Evolutionary conservation across 208 protist genomes (phyloP).

Genomic region (Cochliopodium minus): DNA sequence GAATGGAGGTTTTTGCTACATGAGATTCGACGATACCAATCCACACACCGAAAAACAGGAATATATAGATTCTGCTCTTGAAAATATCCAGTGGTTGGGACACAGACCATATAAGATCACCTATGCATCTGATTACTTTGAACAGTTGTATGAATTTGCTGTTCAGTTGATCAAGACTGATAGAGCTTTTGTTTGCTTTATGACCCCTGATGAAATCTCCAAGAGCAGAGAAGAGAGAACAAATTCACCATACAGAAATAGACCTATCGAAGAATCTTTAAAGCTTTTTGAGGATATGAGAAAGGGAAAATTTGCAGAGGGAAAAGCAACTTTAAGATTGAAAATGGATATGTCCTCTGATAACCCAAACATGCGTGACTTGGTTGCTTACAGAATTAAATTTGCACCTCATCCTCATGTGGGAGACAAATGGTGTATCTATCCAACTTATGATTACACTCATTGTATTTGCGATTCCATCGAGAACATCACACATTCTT

Average conservation of each 20-base stretch:
- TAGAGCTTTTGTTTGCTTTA: constrained; percentile 91
- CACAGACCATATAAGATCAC: constrained; percentile 73
- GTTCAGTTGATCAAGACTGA: constrained; percentile 87
- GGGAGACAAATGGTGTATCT: constrained; percentile 91
- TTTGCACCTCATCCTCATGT: constrained; percentile 72
- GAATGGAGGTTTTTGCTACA: constrained; percentile 73
- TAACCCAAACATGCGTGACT: constrained; percentile 95
- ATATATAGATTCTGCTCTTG: constrained; percentile 86
- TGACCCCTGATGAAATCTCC: constrained; percentile 78
- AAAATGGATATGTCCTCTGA: constrained; percentile 90
- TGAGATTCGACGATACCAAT: constrained; percentile 98
- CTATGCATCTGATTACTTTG: constrained; percentile 96
- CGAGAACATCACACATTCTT: constrained; percentile 98
- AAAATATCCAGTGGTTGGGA: constrained; percentile 71
- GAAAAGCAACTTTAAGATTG: constrained; percentile 83
- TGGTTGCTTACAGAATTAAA: constrained; percentile 96
- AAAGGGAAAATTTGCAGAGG: constrained; percentile 82
- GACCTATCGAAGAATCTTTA: constrained; percentile 67
- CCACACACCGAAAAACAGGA: constrained; percentile 87
- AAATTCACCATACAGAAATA: constrained; percentile 66
- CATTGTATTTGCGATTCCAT: constrained; percentile 97
- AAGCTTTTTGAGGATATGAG: constrained; percentile 70
- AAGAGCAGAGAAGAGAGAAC: constrained; percentile 41
- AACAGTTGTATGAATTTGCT: constrained; percentile 87
- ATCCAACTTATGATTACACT: constrained; percentile 98